Evolutionary conservation across 257 asterid genomes (phyloP).

Genomic region (Anisodus acutangulus): DNA sequence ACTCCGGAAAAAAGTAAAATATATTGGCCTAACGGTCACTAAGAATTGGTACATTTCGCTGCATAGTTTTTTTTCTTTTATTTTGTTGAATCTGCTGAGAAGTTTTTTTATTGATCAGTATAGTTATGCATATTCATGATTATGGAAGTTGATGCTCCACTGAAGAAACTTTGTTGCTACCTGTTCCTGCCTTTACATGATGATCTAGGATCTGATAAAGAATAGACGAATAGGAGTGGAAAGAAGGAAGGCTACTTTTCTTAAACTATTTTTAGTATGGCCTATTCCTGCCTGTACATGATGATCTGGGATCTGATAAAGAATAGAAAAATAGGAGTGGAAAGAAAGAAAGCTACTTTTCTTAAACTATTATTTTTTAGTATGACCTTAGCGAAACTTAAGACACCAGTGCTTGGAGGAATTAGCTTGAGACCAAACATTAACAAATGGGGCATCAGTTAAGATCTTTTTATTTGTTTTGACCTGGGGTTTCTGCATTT

Average conservation of each 20-base stretch:
- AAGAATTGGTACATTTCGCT: not conserved
- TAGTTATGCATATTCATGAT: constrained; percentile 1
- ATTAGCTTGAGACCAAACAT: not conserved
- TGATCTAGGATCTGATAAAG: constrained; percentile 21
- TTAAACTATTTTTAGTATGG: too few species aligned
- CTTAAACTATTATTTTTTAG: not conserved
- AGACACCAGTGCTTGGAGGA: not conserved
- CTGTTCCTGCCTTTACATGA: not conserved
- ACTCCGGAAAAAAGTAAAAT: too few species aligned
- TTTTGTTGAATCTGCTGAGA: constrained; percentile 19
- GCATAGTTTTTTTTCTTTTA: not conserved
- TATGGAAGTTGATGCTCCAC: not conserved
- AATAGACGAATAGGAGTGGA: not conserved
- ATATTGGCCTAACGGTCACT: too few species aligned
- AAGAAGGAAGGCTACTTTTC: not conserved
- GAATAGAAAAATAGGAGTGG: not conserved
- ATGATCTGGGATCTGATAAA: constrained; percentile 19
- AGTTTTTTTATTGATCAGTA: not conserved
- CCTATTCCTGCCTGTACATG: not conserved
- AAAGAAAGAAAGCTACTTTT: not conserved
- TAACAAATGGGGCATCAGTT: not conserved
- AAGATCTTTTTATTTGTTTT: not conserved
- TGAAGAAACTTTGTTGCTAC: not conserved
- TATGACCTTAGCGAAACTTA: not conserved
- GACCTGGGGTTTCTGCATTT: not conserved